phyloP scores from a whole-genome alignment of 768 basidiomycete genomes.

The Dacryopinax primogenitus region DNA sequence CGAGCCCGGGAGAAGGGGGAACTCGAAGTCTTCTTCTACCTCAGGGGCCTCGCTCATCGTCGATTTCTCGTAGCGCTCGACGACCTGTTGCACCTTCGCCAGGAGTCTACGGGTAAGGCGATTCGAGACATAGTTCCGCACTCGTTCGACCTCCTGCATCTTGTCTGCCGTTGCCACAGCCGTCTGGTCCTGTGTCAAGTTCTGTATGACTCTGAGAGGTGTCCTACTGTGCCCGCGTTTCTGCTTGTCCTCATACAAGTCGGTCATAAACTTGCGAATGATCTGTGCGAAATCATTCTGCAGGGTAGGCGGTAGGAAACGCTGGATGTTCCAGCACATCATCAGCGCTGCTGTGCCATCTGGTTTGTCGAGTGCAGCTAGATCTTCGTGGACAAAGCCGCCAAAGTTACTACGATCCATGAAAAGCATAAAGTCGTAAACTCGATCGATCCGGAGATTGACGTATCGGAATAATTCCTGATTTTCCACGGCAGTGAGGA shows the following conservation, averaged over 20 bases:
- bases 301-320: slow-evolving; percentile 72
- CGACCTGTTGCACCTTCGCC: slow-evolving; percentile 44
- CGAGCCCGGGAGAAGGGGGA: slow-evolving; percentile 80
- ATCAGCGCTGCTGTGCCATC: slow-evolving; percentile 52
- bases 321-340: slow-evolving; percentile 86
- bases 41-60: slow-evolving; percentile 37
- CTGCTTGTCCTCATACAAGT: slow-evolving; percentile 53
- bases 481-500: slow-evolving; percentile 82
- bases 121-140: slow-evolving; percentile 63
- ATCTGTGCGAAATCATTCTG: slow-evolving; percentile 62
- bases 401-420: slow-evolving; percentile 93
- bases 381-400: slow-evolving; percentile 75
- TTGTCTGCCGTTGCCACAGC: slow-evolving; percentile 58
- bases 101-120: slow-evolving; percentile 72
- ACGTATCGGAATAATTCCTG: slow-evolving; percentile 94
- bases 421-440: slow-evolving; percentile 88
- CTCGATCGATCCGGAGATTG: slow-evolving; percentile 69
- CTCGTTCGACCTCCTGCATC: slow-evolving; percentile 51
- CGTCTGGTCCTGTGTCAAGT: slow-evolving; percentile 41
- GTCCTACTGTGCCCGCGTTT: slow-evolving; percentile 54
- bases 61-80: slow-evolving; percentile 45
- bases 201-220: slow-evolving; percentile 62
- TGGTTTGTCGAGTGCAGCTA: slow-evolving; percentile 52
- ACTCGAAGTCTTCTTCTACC: slow-evolving; percentile 50
- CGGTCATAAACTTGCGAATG: slow-evolving; percentile 72